Base-by-base conservation (phyloP, 2,329 filamentous ascomycete genomes). In the Monilinia aucupariae region DNA sequence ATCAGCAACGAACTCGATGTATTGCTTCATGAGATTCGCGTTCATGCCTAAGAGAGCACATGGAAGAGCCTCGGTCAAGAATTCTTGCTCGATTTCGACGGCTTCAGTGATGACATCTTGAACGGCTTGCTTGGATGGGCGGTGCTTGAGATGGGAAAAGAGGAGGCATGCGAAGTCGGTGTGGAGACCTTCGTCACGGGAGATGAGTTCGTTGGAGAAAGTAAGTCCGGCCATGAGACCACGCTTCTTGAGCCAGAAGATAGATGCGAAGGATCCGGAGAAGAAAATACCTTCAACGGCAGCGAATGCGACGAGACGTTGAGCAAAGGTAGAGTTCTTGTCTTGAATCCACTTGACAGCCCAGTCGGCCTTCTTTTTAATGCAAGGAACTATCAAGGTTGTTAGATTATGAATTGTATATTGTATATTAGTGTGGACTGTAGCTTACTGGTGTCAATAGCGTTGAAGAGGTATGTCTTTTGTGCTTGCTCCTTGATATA, bases 171-270 rank as follows among this genome's bases (percentile, higher is more conserved):
- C 94, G 74, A 99, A 99, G 82, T 99, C 94, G 68, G 94, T 99
- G 85, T 99, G 94, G 71, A 99, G 91, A 77, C 94, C 94, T 84
- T 99, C 94, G 72, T 99, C 94, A 81, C 94, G 93, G 66, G 94
- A 99, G 81, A 99, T 99, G 74, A 99, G 89, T 83, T 99, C 94
- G 82, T 99, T 99, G 76, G 94, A 97, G 83, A 99, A 99, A 71
- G 94, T 97, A 67, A 99, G 85, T 72, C 94, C 94, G 54, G 94
- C 90, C 94, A 99, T 99, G 70, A 99, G 87, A 71, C 94, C 94
- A 77, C 96, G 94, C 88, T 99, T 99, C 90, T 97, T 99, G 75
- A 99, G 84, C 94, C 94, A 99, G 85, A 99, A 99, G 80, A 99
- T 97, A 70, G 94, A 96, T 4, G 94, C 94, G 74, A 99, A 99